phyloP scores from a whole-genome alignment of 208 protist genomes.

The Phytomonas sp. region DNA sequence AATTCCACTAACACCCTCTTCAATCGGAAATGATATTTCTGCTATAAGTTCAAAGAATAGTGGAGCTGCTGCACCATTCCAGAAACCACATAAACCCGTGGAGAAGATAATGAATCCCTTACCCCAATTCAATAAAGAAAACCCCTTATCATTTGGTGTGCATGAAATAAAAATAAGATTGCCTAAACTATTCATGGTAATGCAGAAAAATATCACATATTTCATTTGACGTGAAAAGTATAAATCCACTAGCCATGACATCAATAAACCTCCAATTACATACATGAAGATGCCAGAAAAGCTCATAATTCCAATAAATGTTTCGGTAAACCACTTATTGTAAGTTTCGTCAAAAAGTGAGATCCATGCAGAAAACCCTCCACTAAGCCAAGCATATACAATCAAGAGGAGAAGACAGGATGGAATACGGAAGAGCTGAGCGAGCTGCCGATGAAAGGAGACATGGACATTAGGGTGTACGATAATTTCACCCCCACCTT shows the following conservation, averaged over 20 bases:
- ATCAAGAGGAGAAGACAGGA: slow-evolving; percentile 71
- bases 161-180: slow-evolving; percentile 75
- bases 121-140: slow-evolving; percentile 60
- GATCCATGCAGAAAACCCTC: slow-evolving; percentile 78
- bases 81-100: slow-evolving; percentile 74
- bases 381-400: slow-evolving; percentile 80
- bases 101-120: slow-evolving; percentile 60
- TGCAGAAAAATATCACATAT: slow-evolving; percentile 83
- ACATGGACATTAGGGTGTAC: slow-evolving; percentile 26
- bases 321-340: slow-evolving; percentile 40
- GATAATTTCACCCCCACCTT: slow-evolving; percentile 15
- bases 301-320: slow-evolving; percentile 81
- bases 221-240: slow-evolving; percentile 86
- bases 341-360: slow-evolving; percentile 79
- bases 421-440: slow-evolving; percentile 35
- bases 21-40: slow-evolving; percentile 80
- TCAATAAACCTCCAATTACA: slow-evolving; percentile 63
- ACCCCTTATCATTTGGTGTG: slow-evolving; percentile 68
- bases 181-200: slow-evolving; percentile 66
- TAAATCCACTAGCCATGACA: slow-evolving; percentile 67
- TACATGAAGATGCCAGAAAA: slow-evolving; percentile 77
- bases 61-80: slow-evolving; percentile 78
- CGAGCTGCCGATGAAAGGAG: slow-evolving; percentile 42
- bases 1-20: slow-evolving; percentile 79
- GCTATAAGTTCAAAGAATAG: slow-evolving; percentile 83